Conservation (phyloP, 2,329 filamentous ascomycete genomes). For the Scolecobasidium constrictum region DNA sequence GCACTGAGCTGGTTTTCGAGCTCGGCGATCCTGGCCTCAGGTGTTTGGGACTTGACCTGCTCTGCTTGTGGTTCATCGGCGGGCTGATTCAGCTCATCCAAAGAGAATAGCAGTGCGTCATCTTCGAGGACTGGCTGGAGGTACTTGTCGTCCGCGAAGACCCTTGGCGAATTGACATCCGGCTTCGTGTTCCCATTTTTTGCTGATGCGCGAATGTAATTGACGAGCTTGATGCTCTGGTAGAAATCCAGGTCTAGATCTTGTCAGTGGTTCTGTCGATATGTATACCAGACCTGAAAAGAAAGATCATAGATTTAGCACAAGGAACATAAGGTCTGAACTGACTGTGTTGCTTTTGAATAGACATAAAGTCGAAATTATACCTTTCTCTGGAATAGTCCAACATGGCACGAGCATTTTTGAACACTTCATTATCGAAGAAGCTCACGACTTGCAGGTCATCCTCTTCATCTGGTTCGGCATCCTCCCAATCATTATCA, state of each 20-base stretch:
- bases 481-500: slow-evolving; percentile 32
- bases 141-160: slow-evolving; percentile 68
- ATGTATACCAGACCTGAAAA: no score
- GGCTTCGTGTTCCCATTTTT: slow-evolving; percentile 31
- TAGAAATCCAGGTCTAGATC: slow-evolving; percentile 34
- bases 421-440: slow-evolving; percentile 25
- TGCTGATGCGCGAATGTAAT: slow-evolving; percentile 35
- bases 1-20: slow-evolving; percentile 13
- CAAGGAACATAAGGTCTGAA: slow-evolving; percentile 4
- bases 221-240: slow-evolving; percentile 34
- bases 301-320: slow-evolving; percentile 3
- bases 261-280: not conserved
- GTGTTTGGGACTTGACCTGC: not conserved
- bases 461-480: slow-evolving; percentile 26
- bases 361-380: slow-evolving; percentile 28
- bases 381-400: slow-evolving; percentile 25
- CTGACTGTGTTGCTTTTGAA: slow-evolving; percentile 25
- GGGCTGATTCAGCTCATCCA: slow-evolving; percentile 58
- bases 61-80: slow-evolving; percentile 2
- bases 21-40: slow-evolving; percentile 5
- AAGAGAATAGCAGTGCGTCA: slow-evolving; percentile 75
- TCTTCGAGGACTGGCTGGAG: slow-evolving; percentile 79
- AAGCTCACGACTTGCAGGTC: slow-evolving; percentile 28
- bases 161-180: slow-evolving; percentile 46
- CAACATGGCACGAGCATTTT: slow-evolving; percentile 22